phyloP scores from a whole-genome alignment of 208 protist species.

The Jaenimonas drosophilae region DNA sequence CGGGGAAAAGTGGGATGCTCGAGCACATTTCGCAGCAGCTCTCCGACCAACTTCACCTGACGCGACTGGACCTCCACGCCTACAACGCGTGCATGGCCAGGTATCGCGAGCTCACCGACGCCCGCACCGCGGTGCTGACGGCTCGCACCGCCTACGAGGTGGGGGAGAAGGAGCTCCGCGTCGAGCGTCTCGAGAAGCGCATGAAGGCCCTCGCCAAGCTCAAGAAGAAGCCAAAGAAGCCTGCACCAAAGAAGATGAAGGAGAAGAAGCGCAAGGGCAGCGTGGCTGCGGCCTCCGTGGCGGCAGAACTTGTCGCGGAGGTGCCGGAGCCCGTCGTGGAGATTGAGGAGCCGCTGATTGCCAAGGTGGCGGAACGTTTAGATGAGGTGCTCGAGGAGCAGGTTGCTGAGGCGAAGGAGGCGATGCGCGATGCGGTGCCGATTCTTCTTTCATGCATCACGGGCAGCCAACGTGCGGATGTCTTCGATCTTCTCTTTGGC shows the following conservation, averaged over 20 bases:
- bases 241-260: no score
- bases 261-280: constrained; percentile 16
- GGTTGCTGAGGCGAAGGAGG: constrained; percentile 19
- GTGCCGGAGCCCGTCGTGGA: constrained; percentile 9
- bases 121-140: constrained; percentile 13
- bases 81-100: constrained; percentile 17
- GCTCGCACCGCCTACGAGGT: constrained; percentile 25
- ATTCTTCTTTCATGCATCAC: constrained; percentile 32
- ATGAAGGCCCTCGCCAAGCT: constrained; percentile 22
- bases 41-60: constrained; percentile 28
- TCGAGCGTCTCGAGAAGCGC: constrained; percentile 53
- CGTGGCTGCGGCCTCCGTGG: background rate
- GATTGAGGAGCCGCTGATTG: constrained; percentile 16
- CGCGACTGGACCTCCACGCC: constrained; percentile 15
- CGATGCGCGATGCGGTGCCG: constrained; percentile 16
- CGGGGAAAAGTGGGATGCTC: background rate
- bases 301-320: background rate
- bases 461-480: constrained; percentile 1
- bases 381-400: constrained; percentile 9
- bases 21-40: constrained; percentile 11
- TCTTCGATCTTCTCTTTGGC: constrained; percentile 18
- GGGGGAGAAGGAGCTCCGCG: constrained; percentile 32
- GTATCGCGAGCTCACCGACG: constrained; percentile 17
- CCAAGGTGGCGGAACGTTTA: constrained; percentile 17
- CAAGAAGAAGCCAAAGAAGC: constrained; percentile 27